Base-by-base conservation (phyloP, 345 rosid genomes). In the Melaleuca alternifolia region DNA sequence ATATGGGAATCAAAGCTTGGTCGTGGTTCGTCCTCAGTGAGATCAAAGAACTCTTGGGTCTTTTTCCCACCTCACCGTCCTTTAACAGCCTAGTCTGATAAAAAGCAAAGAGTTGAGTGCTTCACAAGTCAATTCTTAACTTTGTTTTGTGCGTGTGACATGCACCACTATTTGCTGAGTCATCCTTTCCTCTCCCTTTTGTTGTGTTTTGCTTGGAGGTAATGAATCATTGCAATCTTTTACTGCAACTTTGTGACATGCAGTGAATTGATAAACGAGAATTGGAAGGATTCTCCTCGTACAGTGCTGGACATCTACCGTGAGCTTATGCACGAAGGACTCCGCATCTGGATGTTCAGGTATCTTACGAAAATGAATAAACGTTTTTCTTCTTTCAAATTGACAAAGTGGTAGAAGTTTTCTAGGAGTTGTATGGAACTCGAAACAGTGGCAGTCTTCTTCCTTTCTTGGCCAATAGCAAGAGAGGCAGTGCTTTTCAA, bases 331-430 rank as follows among this genome's bases (percentile, higher is more conserved):
- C 92, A 85, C 51, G 89, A 92, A 18, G 96, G 98, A 59, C 95
- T 97, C 51, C 96, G 95, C 62, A 94, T 97, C 89, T 97, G 98
- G 98, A 89, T 96, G 86, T 97, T 96, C 98, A 95, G 99, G 99
- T 97, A 89, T 88, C 48, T 86, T 79, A 82, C 87, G 65, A 54
- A 12, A 77, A 23, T 11, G 30, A n/a, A 9, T 21, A 23, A 30
- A 59, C 23, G 46, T 12, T 24, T 46, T 85, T 30, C n/a, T 14
- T 84, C 23, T 65, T n/a, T 23, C 5, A 51, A 51, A 28, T 53
- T 51, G 54, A 82, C 6, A 1, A 50, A n/a, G 30, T 51, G 37
- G 30, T 41, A 5, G 1, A 71, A 33, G 46, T 71, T 71, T 37
- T 71, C 48, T 71, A 2, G 24, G 48, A 71, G 13, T 18, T 71